Conservation (phyloP, 805 yeast genomes). For the Zygosaccharomyces bisporus region DNA sequence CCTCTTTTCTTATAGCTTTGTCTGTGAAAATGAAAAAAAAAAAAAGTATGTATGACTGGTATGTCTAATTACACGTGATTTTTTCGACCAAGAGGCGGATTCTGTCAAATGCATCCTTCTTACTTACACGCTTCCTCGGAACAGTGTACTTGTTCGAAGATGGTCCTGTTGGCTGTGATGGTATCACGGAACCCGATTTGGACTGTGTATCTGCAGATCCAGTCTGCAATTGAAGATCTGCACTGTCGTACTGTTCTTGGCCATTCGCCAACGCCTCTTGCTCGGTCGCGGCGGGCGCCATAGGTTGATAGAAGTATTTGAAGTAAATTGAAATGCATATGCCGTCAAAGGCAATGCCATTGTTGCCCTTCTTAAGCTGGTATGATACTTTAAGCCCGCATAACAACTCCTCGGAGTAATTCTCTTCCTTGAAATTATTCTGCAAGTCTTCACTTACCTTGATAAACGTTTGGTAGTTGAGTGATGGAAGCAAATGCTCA, state of each 20-base stretch:
- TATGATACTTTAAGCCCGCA: constrained; percentile 28
- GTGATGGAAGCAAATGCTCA: constrained; percentile 27
- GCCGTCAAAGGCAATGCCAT: constrained; percentile 33
- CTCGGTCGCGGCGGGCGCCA: constrained; percentile 5
- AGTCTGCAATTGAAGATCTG: neutral
- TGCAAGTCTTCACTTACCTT: constrained; percentile 22
- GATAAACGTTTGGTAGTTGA: constrained; percentile 28
- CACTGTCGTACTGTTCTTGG: neutral
- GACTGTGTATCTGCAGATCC: neutral
- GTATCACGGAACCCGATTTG: constrained; percentile 1
- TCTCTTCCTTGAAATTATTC: constrained; percentile 16
- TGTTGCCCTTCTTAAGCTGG: constrained; percentile 33
- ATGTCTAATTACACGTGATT: constrained; percentile 19
- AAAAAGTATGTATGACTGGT: constrained; percentile 2
- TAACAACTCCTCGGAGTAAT: constrained; percentile 20
- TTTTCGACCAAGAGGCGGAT: constrained; percentile 28
- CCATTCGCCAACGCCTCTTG: constrained; percentile 1
- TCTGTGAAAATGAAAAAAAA: neutral
- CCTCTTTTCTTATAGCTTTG: too few relatives aligned
- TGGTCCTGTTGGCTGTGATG: neutral
- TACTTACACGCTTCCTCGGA: constrained; percentile 32
- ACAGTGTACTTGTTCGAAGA: constrained; percentile 14
- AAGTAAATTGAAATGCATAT: constrained; percentile 32
- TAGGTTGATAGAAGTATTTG: constrained; percentile 30
- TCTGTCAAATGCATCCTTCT: constrained; percentile 35